These are phyloP conservation scores for Dittrichia graveolens DNA, from an alignment of 129 eudicot species.

Conservation along the genomic window DNA sequence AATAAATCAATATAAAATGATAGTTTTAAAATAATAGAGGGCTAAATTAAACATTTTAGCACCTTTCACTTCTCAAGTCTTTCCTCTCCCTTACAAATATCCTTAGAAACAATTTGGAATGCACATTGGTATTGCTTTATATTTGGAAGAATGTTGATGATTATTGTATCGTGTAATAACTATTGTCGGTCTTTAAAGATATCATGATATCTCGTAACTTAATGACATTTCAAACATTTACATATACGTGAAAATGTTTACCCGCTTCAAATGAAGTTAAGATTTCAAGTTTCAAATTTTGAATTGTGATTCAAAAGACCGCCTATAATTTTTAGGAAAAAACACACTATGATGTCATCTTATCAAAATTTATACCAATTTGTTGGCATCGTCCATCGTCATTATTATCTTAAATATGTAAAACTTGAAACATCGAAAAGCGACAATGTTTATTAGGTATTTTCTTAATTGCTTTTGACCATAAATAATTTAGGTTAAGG, in stretches of 20 bases:
- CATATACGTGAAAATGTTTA: background rate
- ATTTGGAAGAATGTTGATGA: background rate
- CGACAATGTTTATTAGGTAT: background rate
- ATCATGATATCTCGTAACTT: background rate
- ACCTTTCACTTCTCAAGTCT: too few relatives aligned
- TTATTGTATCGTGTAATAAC: background rate
- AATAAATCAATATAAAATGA: too few relatives aligned
- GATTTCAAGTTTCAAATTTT: background rate
- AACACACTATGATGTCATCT: background rate
- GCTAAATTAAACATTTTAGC: too few relatives aligned
- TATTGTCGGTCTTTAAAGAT: background rate
- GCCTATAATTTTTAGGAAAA: too few relatives aligned
- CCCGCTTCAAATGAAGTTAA: background rate
- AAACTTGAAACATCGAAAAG: background rate
- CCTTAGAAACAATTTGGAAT: background rate
- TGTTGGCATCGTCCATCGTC: background rate
- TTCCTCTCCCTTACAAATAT: too few relatives aligned
- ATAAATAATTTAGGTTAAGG: too few relatives aligned
- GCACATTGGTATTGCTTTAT: background rate
- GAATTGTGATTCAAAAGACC: background rate
- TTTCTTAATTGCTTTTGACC: slow-evolving; percentile 19
- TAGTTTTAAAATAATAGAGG: too few relatives aligned
- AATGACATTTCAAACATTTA: background rate
- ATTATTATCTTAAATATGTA: background rate
- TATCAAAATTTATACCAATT: background rate